phyloP scores from a whole-genome alignment of 2,329 filamentous ascomycete species.

The Fusarium virguliforme region DNA sequence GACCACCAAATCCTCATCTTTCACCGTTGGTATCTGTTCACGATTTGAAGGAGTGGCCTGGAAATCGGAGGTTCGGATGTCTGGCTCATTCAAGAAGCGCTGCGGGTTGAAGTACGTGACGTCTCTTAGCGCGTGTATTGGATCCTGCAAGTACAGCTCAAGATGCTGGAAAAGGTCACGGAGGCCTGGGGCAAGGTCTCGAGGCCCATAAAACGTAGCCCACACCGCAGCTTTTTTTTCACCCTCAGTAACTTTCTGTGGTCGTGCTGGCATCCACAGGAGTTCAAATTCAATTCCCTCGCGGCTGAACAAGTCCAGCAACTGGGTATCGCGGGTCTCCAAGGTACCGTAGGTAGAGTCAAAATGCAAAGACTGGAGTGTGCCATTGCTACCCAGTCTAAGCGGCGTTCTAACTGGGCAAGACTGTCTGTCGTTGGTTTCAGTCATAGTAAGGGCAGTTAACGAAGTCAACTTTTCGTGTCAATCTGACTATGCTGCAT shows the following conservation, averaged over 20 bases:
- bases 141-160: constrained; percentile 1
- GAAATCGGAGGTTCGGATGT: constrained; percentile 6
- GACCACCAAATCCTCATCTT: neutral
- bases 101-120: constrained; percentile 14
- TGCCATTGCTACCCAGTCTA: neutral
- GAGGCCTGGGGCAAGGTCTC: neutral
- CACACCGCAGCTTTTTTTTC: neutral
- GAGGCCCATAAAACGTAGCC: neutral
- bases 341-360: neutral
- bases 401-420: neutral
- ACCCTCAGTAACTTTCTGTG: neutral
- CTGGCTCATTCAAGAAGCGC: constrained; percentile 10
- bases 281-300: constrained; percentile 17
- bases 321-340: neutral
- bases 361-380: neutral
- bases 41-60: neutral
- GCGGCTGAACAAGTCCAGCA: neutral
- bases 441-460: neutral
- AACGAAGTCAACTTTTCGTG: neutral
- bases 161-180: neutral
- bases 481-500: neutral
- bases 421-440: neutral
- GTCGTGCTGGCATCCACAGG: constrained; percentile 1
- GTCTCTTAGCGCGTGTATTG: neutral
- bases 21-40: neutral